Base-by-base conservation (phyloP, 805 yeast genomes). In the Starmera caribaea region DNA sequence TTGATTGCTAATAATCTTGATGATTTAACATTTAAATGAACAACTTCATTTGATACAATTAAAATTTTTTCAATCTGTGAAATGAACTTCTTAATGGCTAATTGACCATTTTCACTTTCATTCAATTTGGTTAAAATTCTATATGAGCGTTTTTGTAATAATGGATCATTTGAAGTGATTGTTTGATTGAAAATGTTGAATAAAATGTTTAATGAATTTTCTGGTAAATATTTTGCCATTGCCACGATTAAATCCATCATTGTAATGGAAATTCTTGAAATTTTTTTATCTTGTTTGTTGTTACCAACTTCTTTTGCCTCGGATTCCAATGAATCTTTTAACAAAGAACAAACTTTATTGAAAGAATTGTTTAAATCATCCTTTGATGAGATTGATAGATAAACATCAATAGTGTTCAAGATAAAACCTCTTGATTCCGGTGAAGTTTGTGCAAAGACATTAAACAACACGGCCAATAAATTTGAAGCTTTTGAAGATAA, bases 231-330 rank as follows among this genome's bases (percentile, higher is more conserved):
- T 51, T 84, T 83, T 24, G 90, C 74, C 85, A 94, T 82, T 26
- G 84, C 77, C 37, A 88, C 94, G 39, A 88, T 72, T 41, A 92
- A 69, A 57, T 92, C 98, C 81, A 90, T 73, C 85, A 94, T 79
- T 14, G 96, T 87, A 32, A 84, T 77, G 46, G 87, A 75, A 46
- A 80, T 62, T 38, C 74, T 70, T 17, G 81, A 61, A 31, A 53
- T 59, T 26, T 51, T 57, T 47, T 68, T 59, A 44, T 59, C 51
- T 14, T 51, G 46, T 30, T 61, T 55, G 29, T 57, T 56, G 24
- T 21, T 21, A 21, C 6, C 8, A 21, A 2, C 9, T 16, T 57
- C 49, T 13, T 49, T 49, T 7, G 59, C 50, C 50, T 76, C 81
- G 39, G 75, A 73, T 38, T 81, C 85, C 61, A 89, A 67, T 3